Conservation (phyloP, 2,329 filamentous ascomycete genomes). For the Colletotrichum chlorophyti region DNA sequence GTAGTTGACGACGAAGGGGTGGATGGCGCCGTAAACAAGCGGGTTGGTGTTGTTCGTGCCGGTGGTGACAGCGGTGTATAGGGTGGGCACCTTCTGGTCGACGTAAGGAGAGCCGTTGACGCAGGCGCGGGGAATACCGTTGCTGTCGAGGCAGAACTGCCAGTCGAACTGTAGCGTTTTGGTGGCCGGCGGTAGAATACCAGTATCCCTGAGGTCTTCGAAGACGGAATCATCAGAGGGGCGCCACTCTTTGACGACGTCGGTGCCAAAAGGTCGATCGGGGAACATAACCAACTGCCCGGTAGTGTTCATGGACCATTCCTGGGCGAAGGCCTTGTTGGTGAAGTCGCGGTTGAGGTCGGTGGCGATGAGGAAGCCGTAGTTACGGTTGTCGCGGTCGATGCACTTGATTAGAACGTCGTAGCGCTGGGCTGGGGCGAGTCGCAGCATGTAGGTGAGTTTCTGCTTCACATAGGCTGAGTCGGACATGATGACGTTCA, state of each 20-base stretch:
- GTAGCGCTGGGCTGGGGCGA: slow-evolving; percentile 53
- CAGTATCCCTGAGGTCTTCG: slow-evolving; percentile 59
- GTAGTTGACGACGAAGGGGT: slow-evolving; percentile 46
- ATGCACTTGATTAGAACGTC: slow-evolving; percentile 52
- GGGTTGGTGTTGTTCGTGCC: slow-evolving; percentile 51
- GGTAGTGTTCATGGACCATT: slow-evolving; percentile 48
- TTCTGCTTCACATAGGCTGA: slow-evolving; percentile 46
- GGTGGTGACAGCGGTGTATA: slow-evolving; percentile 73
- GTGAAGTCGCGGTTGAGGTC: slow-evolving; percentile 52
- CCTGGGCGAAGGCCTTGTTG: slow-evolving; percentile 32
- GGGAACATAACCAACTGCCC: slow-evolving; percentile 50
- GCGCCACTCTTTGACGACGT: slow-evolving; percentile 44
- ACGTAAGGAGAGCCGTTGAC: slow-evolving; percentile 74
- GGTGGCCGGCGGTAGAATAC: slow-evolving; percentile 58
- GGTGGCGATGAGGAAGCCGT: slow-evolving; percentile 49
- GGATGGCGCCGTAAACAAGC: slow-evolving; percentile 49
- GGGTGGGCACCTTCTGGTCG: slow-evolving; percentile 70
- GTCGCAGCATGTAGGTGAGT: slow-evolving; percentile 45
- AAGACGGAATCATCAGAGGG: slow-evolving; percentile 70
- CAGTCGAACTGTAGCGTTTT: slow-evolving; percentile 63
- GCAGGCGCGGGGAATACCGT: slow-evolving; percentile 67
- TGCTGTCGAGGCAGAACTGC: slow-evolving; percentile 63
- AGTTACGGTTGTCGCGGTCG: slow-evolving; percentile 45
- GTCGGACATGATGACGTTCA: slow-evolving; percentile 54
- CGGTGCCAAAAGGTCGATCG: slow-evolving; percentile 34